These are phyloP conservation scores for Bullera alba DNA, from an alignment of 768 basidiomycete genomes.

Conservation along the genomic window DNA sequence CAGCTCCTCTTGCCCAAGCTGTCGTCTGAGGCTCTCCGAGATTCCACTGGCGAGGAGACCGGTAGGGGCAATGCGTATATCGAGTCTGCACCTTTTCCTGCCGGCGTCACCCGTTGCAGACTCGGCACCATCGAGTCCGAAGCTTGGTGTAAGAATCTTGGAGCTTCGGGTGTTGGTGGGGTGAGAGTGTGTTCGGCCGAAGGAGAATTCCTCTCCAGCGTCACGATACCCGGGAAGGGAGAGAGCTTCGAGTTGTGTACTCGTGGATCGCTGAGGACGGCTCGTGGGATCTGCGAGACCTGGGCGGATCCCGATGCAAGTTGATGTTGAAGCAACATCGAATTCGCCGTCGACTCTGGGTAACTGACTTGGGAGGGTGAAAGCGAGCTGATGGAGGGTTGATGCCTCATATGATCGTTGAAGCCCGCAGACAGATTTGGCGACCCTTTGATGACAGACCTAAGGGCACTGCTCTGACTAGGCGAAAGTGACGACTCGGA, in stretches of 20 bases:
- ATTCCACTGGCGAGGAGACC: not conserved
- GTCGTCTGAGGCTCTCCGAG: conserved; percentile 25
- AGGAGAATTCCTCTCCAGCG: conserved; percentile 49
- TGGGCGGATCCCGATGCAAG: conserved; percentile 60
- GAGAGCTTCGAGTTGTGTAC: conserved; percentile 73
- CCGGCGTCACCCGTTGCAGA: conserved; percentile 13
- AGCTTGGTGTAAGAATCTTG: conserved; percentile 33
- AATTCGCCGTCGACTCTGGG: conserved; percentile 17
- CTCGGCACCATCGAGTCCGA: conserved; percentile 40
- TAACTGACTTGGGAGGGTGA: conserved; percentile 11
- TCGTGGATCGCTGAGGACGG: conserved; percentile 63
- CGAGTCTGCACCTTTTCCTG: conserved; percentile 11
- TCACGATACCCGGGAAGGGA: conserved; percentile 81
- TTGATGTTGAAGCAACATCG: conserved; percentile 49
- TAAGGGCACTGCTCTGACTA: conserved; percentile 5
- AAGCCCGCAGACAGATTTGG: conserved; percentile 1
- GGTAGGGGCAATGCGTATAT: conserved; percentile 28
- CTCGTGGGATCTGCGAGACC: conserved; percentile 59
- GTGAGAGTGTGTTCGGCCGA: conserved; percentile 4
- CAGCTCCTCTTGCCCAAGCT: conserved; percentile 38
- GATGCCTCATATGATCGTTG: conserved; percentile 45
- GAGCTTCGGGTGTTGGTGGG: conserved; percentile 4
- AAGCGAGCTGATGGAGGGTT: conserved; percentile 28
- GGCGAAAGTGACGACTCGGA: conserved; percentile 28
- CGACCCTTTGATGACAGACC: conserved; percentile 7